Evolutionary conservation across 306 rosid genomes (phyloP).

Genomic region (Dicorynia guianensis): DNA sequence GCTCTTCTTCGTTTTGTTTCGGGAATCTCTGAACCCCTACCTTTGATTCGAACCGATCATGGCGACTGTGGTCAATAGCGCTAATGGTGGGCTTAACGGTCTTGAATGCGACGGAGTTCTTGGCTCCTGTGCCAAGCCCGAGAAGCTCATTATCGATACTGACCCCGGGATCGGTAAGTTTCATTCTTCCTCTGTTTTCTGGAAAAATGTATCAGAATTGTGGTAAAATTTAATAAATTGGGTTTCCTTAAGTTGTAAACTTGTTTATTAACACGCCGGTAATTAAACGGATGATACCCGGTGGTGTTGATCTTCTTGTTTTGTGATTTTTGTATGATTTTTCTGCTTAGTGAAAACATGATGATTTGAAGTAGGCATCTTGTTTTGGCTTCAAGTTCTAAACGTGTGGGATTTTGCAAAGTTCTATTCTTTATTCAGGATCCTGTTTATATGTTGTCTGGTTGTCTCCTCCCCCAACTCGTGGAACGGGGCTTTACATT

Average conservation of each 20-base stretch:
- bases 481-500: no score
- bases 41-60: conserved; percentile 39
- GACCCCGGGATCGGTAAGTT: conserved; percentile 96
- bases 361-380: not conserved
- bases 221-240: no score
- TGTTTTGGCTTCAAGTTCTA: not conserved
- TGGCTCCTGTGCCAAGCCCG: conserved; percentile 35
- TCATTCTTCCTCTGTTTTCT: conserved; percentile 1
- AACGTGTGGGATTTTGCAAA: not conserved
- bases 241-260: not conserved
- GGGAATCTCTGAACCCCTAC: conserved; percentile 38
- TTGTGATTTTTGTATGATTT: not conserved
- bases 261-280: not conserved
- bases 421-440: not conserved
- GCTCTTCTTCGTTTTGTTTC: not conserved
- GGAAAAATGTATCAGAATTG: not conserved
- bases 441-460: no score
- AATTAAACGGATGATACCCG: not conserved
- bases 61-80: conserved; percentile 30
- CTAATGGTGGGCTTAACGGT: not conserved
- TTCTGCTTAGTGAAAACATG: not conserved
- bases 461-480: no score
- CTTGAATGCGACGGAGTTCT: conserved; percentile 9
- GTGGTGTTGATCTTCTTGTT: not conserved
- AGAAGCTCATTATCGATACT: conserved; percentile 90